Evolutionary conservation across 2,329 filamentous ascomycete species (phyloP), one percentile per base, ranked within the genome.

Genomic region (Talaromyces marneffei): DNA sequence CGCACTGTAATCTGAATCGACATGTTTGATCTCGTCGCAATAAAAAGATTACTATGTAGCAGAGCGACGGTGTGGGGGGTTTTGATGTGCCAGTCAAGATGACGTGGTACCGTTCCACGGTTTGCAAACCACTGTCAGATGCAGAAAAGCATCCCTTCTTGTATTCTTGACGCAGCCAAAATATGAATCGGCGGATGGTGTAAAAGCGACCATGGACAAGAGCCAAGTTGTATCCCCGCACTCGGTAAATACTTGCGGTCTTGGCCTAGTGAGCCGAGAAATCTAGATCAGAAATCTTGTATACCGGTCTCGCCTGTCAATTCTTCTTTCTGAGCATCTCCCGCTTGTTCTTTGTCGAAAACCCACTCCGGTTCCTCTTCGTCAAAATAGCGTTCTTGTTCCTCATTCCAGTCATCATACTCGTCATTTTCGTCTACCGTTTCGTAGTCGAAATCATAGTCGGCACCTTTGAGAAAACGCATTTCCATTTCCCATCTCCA

Each of bases 301-400:
- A 91, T 74, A 0, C 88, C 88, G 20, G 88, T 91, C 73, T 91
- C 85, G 2, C 87, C 87, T 39, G 71, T 68, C 61, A 74, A 62
- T 52, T 63, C 66, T 6, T 62, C 60, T 27, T 64, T 66, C 12
- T 67, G 65, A 40, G 72, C 71, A 3, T 69, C 69, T 23, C 57
- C 69, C 6, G 71, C 72, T 12, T 72, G 74, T 2, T 79, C 71
- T 6, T 75, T 77, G 56, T 79, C 80, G 40, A 79, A 78, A 31
- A 83, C 78, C 83, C 87, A 91, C 53, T 81, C 80, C 0, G 89
- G 87, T 67, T 90, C 87, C 78, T 96, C 88, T 5, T 86, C 85
- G 23, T 92, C 90, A 70, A 95, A 92, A 79, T 90, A 96, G 20
- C 81, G 82, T 39, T 96, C 90, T 73, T 93, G 82, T 65, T 83